A percentile compares a stretch with the other conserved stretches of the same genome.
phyloP scores from a whole-genome alignment of 2,329 filamentous ascomycete species.

The Microcera coccophila region DNA sequence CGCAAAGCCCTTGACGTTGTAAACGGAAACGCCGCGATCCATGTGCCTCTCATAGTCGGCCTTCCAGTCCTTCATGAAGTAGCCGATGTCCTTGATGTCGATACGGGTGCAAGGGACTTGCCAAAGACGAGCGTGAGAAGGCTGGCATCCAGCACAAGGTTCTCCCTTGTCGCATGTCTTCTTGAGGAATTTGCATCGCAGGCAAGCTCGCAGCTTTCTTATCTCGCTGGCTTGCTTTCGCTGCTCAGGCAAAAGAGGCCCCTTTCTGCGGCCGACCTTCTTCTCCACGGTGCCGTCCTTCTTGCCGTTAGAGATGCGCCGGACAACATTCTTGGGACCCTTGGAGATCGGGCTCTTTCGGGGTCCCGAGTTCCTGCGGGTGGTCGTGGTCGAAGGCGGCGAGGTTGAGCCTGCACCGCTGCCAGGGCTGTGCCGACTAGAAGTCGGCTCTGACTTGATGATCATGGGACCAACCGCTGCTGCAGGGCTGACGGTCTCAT shows the following conservation, averaged over 20 bases:
- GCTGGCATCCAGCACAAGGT: constrained; percentile 91
- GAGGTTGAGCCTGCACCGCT: constrained; percentile 58
- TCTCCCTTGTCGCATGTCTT: constrained; percentile 98
- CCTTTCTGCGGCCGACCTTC: constrained; percentile 85
- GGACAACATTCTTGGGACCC: constrained; percentile 75
- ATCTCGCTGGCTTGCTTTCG: constrained; percentile 96
- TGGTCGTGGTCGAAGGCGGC: constrained; percentile 57
- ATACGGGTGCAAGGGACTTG: constrained; percentile 97
- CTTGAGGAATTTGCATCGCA: constrained; percentile 97
- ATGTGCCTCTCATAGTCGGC: constrained; percentile 92
- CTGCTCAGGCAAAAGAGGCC: constrained; percentile 87
- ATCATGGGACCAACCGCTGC: constrained; percentile 65
- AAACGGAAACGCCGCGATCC: constrained; percentile 80
- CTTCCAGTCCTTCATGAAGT: constrained; percentile 99
- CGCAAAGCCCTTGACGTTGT: constrained; percentile 85
- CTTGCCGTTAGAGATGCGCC: constrained; percentile 72
- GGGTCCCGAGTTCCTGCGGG: constrained; percentile 63
- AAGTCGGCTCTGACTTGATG: constrained; percentile 54
- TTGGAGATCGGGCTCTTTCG: constrained; percentile 78
- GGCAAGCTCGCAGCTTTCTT: constrained; percentile 85
- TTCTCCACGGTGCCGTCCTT: constrained; percentile 79
- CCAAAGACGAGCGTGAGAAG: constrained; percentile 92
- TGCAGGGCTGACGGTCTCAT: constrained; percentile 62
- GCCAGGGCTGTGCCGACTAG: constrained; percentile 58
- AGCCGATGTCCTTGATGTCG: constrained; percentile 96